Evolutionary conservation across 768 basidiomycete genomes (phyloP).

Genomic region (Coprinopsis cinerea): DNA sequence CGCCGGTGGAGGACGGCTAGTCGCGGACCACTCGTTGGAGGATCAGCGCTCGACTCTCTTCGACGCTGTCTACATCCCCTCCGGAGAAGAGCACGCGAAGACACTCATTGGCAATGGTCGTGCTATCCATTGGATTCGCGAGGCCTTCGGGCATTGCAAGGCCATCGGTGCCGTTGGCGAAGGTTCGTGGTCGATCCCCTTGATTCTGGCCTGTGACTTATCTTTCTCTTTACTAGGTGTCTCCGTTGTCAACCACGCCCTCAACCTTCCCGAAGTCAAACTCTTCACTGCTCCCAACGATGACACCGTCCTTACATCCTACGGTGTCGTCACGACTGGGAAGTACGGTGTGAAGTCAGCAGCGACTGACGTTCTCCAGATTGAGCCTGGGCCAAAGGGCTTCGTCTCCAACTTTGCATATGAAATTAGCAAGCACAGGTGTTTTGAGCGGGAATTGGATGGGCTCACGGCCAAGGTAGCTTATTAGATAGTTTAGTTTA

Average conservation of each 20-base stretch:
- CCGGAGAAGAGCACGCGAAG: constrained; percentile 57
- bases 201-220: neutral
- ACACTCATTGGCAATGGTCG: constrained; percentile 58
- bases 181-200: constrained; percentile 30
- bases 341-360: constrained; percentile 38
- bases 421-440: constrained; percentile 62
- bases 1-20: constrained; percentile 27
- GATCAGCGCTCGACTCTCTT: constrained; percentile 79
- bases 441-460: constrained; percentile 55
- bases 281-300: constrained; percentile 27
- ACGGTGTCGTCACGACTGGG: constrained; percentile 60
- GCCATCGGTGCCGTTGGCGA: constrained; percentile 72
- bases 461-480: constrained; percentile 51
- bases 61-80: constrained; percentile 76
- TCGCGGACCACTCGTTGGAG: constrained; percentile 69
- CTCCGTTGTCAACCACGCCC: constrained; percentile 39
- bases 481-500: constrained; percentile 25
- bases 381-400: constrained; percentile 40
- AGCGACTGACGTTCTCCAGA: constrained; percentile 35
- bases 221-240: constrained; percentile 31
- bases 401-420: constrained; percentile 55
- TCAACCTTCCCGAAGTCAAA: constrained; percentile 40
- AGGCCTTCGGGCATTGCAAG: constrained; percentile 86
- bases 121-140: constrained; percentile 74
- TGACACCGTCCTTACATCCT: constrained; percentile 47